Conservation (phyloP, 306 rosid species). For the Ochetophila trinervis region DNA sequence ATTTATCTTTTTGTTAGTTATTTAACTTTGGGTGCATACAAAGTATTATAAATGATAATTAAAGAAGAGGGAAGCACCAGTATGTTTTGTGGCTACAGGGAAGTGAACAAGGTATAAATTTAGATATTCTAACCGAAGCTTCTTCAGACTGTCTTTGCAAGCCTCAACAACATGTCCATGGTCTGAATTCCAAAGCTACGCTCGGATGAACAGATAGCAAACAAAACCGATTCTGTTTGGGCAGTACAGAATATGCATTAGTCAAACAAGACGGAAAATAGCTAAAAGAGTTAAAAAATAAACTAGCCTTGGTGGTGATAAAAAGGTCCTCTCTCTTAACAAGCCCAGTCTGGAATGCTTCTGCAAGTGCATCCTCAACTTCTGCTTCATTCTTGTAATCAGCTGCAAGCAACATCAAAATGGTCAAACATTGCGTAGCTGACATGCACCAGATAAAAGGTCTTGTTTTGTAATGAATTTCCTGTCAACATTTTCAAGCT, state of each 20-base stretch:
- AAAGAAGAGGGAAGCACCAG: too few relatives aligned
- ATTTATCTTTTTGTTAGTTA: too few relatives aligned
- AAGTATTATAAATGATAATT: too few relatives aligned
- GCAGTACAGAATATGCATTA: too few relatives aligned
- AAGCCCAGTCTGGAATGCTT: conserved; percentile 53
- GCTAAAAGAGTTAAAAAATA: neutral
- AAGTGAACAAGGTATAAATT: too few relatives aligned
- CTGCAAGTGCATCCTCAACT: conserved; percentile 76
- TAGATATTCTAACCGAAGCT: too few relatives aligned
- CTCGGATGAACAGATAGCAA: too few relatives aligned
- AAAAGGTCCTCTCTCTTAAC: conserved; percentile 80
- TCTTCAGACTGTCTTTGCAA: too few relatives aligned
- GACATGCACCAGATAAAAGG: neutral
- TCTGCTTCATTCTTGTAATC: conserved; percentile 68
- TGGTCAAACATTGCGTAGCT: conserved; percentile 11
- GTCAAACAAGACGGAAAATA: neutral
- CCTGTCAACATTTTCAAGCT: neutral
- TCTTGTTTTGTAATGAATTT: neutral
- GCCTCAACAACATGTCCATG: too few relatives aligned
- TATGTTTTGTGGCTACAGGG: too few relatives aligned
- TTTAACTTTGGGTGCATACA: conserved; percentile 11
- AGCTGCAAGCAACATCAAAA: conserved; percentile 45
- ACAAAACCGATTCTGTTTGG: neutral
- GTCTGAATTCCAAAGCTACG: too few relatives aligned
- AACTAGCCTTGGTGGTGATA: conserved; percentile 68